Percentiles rank a stretch among this genome's conserved stretches.
Conservation (phyloP, 2,329 filamentous ascomycete species). For the Ophiostoma sp. region DNA sequence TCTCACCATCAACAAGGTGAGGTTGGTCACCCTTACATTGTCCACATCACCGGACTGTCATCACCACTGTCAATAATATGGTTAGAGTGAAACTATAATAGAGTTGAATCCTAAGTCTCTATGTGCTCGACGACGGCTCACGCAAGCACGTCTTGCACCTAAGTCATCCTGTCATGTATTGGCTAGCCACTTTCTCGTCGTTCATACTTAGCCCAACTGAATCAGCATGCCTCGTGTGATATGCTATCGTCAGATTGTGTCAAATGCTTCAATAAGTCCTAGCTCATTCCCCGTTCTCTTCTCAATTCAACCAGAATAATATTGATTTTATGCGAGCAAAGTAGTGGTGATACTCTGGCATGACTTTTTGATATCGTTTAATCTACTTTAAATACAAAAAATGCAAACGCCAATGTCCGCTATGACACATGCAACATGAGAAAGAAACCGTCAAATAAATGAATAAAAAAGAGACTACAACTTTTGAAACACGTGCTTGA, state of each 20-base stretch:
- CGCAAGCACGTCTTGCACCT: neutral
- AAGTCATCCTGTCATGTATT: neutral
- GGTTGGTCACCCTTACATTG: conserved; percentile 1
- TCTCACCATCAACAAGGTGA: neutral
- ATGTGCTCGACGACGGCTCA: neutral
- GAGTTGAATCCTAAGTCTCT: neutral
- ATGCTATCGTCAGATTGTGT: neutral
- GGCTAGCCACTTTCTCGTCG: neutral
- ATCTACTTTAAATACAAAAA: neutral
- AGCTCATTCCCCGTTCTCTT: too few species aligned
- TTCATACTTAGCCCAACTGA: neutral
- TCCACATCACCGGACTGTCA: neutral
- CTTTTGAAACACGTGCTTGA: conserved; percentile 74
- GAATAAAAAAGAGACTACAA: conserved; percentile 38
- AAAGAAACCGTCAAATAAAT: conserved; percentile 8
- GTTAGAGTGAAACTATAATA: neutral
- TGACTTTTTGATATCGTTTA: neutral
- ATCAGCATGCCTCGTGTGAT: neutral
- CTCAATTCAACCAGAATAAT: too few species aligned
- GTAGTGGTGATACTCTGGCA: neutral
- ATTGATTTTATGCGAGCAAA: neutral
- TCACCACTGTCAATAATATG: neutral
- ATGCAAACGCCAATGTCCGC: conserved; percentile 9
- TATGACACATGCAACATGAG: conserved; percentile 5
- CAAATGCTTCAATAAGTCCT: too few species aligned